Evolutionary conservation across 1,284 basidiomycete genomes (phyloP), one percentile per base, ranked within the genome.

Genomic region (Sporisorium sorghi): DNA sequence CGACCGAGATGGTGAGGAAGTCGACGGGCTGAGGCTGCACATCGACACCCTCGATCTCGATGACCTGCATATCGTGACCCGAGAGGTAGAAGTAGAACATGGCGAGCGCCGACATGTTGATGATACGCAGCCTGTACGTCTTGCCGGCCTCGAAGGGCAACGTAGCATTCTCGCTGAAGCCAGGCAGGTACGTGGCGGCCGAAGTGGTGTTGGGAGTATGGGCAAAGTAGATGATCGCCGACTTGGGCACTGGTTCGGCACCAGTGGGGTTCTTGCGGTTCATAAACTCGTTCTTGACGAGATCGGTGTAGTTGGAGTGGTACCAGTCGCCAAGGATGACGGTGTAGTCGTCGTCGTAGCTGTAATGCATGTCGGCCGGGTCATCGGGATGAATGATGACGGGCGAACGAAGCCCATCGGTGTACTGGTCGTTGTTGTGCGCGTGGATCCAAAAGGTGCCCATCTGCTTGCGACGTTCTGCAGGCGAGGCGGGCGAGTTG

Each of bases 281-380:
- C 84, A 97, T 86, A 86, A 96, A 98, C 43, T 82, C 73, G 26
- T 76, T 75, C 30, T 69, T 58, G 55, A 80, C 61, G 5, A 83
- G 54, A 43, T 77, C 68, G 23, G 71, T 70, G 56, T 81, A 76
- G 60, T 79, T 74, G 48, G 55, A 46, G 58, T 79, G 74, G 57
- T 82, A 83, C 93, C 93, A 94, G 83, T 94, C 93, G 11, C 89
- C 88, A 6, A 97, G 86, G 51, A 94, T 85, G 71, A 98, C 87
- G 14, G 92, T 95, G 86, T 90, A 95, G 78, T 98, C 96, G 44
- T 92, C 93, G 85, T 98, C 95, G 85, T 97, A 98, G 0, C 87
- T 78, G 83, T 90, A 88, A 23, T 63, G 75, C 28, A 77, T 67
- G 39, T 71, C 73, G 17, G 75, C 73, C 5, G 73, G 67, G 19